Percentiles rank a stretch among this genome's conserved stretches.
phyloP scores from a whole-genome alignment of 225 moss, liverwort and hornwort species.

The Pseudoscleropodium purum region DNA sequence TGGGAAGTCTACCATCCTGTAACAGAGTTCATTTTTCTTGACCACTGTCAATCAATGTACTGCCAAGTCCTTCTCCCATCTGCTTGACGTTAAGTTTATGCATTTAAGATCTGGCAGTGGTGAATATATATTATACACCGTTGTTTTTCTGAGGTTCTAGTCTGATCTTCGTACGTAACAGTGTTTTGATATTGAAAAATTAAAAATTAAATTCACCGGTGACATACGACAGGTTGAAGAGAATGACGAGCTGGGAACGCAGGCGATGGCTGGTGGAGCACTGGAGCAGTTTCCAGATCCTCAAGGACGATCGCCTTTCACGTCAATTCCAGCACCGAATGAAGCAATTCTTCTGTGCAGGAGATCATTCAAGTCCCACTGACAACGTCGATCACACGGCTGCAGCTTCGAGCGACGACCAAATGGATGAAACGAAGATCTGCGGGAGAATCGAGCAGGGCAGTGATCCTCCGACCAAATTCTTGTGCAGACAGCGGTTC shows the following conservation, averaged over 20 bases:
- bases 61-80: neutral
- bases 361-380: neutral
- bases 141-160: neutral
- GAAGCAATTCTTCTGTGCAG: constrained; percentile 16
- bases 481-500: constrained; percentile 33
- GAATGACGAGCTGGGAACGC: constrained; percentile 17
- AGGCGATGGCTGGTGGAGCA: constrained; percentile 26
- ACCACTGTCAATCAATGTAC: neutral
- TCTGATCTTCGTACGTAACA: neutral
- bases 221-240: neutral
- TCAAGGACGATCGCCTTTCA: constrained; percentile 20
- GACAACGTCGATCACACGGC: neutral
- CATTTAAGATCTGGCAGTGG: neutral
- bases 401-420: neutral
- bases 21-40: neutral
- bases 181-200: neutral
- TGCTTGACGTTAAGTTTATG: neutral
- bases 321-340: constrained; percentile 24
- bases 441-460: neutral
- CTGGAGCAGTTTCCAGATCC: constrained; percentile 35
- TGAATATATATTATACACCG: neutral
- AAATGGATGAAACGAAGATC: neutral
- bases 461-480: neutral
- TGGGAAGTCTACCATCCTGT: neutral
- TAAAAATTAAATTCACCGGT: no score